Evolutionary conservation across 352 stramenopile genomes (phyloP).

Genomic region (Globisporangium lucens): DNA sequence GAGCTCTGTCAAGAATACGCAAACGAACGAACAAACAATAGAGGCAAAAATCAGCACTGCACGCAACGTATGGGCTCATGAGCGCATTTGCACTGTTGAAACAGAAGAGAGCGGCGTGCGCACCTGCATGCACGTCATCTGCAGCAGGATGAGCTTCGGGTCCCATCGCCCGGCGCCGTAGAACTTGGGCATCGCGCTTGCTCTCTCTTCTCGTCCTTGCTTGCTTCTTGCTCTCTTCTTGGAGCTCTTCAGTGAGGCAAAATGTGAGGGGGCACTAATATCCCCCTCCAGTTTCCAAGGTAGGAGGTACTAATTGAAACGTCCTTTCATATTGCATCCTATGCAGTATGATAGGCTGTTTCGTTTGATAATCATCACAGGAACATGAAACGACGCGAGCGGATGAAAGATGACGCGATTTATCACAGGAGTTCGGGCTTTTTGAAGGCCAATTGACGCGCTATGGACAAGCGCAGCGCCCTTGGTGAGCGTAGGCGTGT

Average conservation of each 20-base stretch:
- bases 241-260: neutral
- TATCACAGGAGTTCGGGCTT: neutral
- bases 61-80: neutral
- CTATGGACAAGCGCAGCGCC: slow-evolving; percentile 15
- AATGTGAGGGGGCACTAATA: neutral
- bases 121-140: slow-evolving; percentile 88
- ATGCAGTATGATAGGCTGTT: neutral
- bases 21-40: neutral
- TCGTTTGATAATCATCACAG: slow-evolving; percentile 6
- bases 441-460: neutral
- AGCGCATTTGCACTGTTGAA: neutral
- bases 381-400: slow-evolving; percentile 16
- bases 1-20: slow-evolving; percentile 41
- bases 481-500: slow-evolving; percentile 9
- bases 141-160: slow-evolving; percentile 85
- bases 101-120: neutral
- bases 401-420: neutral
- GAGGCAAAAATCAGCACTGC: neutral
- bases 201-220: slow-evolving; percentile 3
- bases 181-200: slow-evolving; percentile 69
- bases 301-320: neutral
- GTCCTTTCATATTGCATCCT: neutral
- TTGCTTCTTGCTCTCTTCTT: neutral
- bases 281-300: neutral
- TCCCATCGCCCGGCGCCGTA: slow-evolving; percentile 78